Base-by-base conservation (phyloP, 2,329 filamentous ascomycete species). In the Diaporthe sp. region DNA sequence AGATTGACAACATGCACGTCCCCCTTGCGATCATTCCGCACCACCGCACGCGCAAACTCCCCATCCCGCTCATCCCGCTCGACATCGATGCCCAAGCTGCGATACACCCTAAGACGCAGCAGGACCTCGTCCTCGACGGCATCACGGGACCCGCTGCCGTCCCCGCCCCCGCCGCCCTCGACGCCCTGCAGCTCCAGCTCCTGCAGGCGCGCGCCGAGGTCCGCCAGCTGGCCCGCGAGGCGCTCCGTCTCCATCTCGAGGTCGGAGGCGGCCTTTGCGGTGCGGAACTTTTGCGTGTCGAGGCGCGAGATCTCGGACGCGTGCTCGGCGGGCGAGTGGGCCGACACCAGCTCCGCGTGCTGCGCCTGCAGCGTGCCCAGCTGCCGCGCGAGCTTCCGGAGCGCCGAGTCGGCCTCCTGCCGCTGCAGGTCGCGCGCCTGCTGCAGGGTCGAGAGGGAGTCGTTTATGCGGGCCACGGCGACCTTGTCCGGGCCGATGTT, bases 1-100 rank as follows among this genome's bases (percentile, higher is more conserved):
- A 99, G 92, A 81, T 98, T 98, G 76, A 99, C 93, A 68, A 98
- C 94, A 83, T 98, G 95, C 71, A 98, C 95, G 83, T 98, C 96
- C 12, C 95, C 96, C 86, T 95, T 96, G 78, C 92, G 90, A 76
- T 93, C 92, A 82, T 98, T 98, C 77, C 95, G 88, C 79, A 98
- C 93, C 25, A 98, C 90, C 1, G 96, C 96, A 82, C 94, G 94
- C 79, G 90, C 92, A 87, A 96, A 98, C 82, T 95, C 94, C 46
- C 95, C 95, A 49, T 89, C 88, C 78, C 85, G 84, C 76, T 95
- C 94, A 73, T 95, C 94, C 76, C 90, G 84, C 86, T 98, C 95
- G 75, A 97, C 91, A 79, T 98, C 96, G 79, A 98, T 96, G 4
- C 96, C 96, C 68, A 99, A 87, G 39, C 94, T 95, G 78, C 97